These are phyloP conservation scores for Piedraia hortae DNA, from an alignment of 2,329 filamentous ascomycete genomes.

Conservation along the genomic window DNA sequence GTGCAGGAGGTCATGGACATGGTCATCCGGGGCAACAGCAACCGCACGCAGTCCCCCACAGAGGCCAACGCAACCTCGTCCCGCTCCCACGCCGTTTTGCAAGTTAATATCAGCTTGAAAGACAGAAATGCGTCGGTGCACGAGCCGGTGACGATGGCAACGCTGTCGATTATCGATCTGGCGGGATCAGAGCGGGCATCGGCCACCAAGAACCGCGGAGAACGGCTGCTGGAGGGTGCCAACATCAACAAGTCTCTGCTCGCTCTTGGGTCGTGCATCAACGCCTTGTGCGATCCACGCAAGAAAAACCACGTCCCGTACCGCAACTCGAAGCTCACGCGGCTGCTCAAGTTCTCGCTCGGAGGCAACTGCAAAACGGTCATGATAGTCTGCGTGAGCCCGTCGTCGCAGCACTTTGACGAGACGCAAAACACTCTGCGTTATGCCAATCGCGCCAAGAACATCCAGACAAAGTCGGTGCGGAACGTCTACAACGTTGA, in stretches of 20 bases:
- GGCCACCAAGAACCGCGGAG: constrained; percentile 85
- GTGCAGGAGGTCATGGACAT: constrained; percentile 98
- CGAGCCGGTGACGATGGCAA: constrained; percentile 94
- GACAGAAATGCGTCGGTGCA: constrained; percentile 78
- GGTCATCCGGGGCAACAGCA: constrained; percentile 84
- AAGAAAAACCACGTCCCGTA: constrained; percentile 90
- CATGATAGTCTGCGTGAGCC: constrained; percentile 97
- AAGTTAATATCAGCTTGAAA: constrained; percentile 87
- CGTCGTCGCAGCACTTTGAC: constrained; percentile 87
- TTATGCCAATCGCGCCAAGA: constrained; percentile 94
- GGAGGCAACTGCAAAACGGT: constrained; percentile 97
- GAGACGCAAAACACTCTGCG: constrained; percentile 94
- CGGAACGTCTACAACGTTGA: constrained; percentile 98
- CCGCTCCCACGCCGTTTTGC: constrained; percentile 82
- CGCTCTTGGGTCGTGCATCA: constrained; percentile 88
- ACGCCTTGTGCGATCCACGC: constrained; percentile 76
- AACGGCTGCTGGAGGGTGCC: constrained; percentile 71
- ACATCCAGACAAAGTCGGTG: constrained; percentile 98
- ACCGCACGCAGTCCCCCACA: constrained; percentile 83
- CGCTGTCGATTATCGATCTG: constrained; percentile 89
- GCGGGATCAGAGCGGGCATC: constrained; percentile 89
- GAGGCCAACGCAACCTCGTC: constrained; percentile 95
- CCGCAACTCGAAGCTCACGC: constrained; percentile 87
- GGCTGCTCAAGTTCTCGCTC: constrained; percentile 83
- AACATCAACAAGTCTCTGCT: constrained; percentile 99